A percentile compares a stretch with the other conserved stretches of the same genome.
Evolutionary conservation across 768 basidiomycete species (phyloP).

Genomic region (Hericium coralloides): DNA sequence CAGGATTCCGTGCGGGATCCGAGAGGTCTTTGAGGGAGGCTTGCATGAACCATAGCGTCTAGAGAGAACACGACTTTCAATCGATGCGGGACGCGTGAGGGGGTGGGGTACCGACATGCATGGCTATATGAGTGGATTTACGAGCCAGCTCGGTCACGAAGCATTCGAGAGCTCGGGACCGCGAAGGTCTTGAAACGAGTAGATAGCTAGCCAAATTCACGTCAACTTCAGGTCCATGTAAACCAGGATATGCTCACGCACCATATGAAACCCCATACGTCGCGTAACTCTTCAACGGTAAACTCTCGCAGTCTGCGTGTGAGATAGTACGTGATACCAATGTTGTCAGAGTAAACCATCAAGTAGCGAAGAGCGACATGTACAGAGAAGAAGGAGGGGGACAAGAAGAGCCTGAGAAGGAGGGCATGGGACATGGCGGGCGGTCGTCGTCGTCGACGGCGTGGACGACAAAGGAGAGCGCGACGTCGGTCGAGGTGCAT

Average conservation of each 20-base stretch:
- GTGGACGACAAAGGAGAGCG: background rate
- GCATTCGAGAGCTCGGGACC: slow-evolving; percentile 86
- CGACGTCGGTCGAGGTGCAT: background rate
- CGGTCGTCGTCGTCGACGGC: background rate
- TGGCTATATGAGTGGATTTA: slow-evolving; percentile 89
- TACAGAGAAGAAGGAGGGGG: slow-evolving; percentile 87
- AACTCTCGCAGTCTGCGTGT: slow-evolving; percentile 64
- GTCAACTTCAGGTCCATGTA: slow-evolving; percentile 23
- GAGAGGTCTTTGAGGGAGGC: slow-evolving; percentile 82
- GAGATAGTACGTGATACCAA: slow-evolving; percentile 88
- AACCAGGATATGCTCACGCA: slow-evolving; percentile 22
- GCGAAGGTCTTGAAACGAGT: slow-evolving; percentile 85
- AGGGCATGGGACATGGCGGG: slow-evolving; percentile 60
- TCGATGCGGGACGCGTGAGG: slow-evolving; percentile 10
- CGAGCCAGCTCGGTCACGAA: slow-evolving; percentile 87
- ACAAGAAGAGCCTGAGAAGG: slow-evolving; percentile 86
- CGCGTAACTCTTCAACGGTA: slow-evolving; percentile 61
- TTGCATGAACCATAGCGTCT: slow-evolving; percentile 99
- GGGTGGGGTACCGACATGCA: slow-evolving; percentile 62
- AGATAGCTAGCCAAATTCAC: slow-evolving; percentile 60
- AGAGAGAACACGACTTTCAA: slow-evolving; percentile 5
- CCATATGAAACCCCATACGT: slow-evolving; percentile 90
- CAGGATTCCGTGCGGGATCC: slow-evolving; percentile 44
- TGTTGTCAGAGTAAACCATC: slow-evolving; percentile 72
- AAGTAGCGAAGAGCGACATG: slow-evolving; percentile 91